Base-by-base conservation (phyloP, 768 basidiomycete genomes). In the Postia placenta region DNA sequence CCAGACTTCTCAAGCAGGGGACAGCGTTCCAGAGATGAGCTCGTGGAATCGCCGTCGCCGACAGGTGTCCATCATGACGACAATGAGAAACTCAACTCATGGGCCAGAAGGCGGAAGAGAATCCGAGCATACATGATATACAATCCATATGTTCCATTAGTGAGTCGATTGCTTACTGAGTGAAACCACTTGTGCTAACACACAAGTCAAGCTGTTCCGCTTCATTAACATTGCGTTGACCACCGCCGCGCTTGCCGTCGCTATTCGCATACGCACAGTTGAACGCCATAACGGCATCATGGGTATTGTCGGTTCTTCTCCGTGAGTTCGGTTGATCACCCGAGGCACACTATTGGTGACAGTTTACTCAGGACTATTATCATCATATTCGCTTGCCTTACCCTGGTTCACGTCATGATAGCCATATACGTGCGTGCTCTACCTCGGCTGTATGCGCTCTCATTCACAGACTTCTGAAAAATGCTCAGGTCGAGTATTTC, bases 401-500 rank as follows among this genome's bases (percentile, higher is more conserved):
- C 92, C 11, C 72, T 93, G 22, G 72, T 87, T 7, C 90, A 92
- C 72, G 90, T 94, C 56, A 82, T 93, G 74, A 68, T 76, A 43
- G 86, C 90, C 38, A 81, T 93, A 56, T 93, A 94, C 67, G 88
- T 92, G 64, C 53, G 87, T 68, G 24, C 39, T 53, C 25, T 49
- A 55, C 19, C 54, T 11, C 56, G 30, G 9, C 49, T 54, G 27
- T 48, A 57, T 49, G 54, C 52, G 56, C 53, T 45, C 59, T 65
- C 25, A 56, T 47, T 56, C 46, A 33, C 44, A 17, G 41, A n/a
- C n/a, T n/a, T n/a, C n/a, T n/a, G n/a, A n/a, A n/a, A n/a, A n/a
- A n/a, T n/a, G 48, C 48, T 22, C 60, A 93, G 91, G 74, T 92
- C 49, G 92, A 95, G 68, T 96, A 96, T 68, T 93, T 93, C 60